phyloP scores from a whole-genome alignment of 83 land plant genomes.

The Isoetes engelmannii region DNA sequence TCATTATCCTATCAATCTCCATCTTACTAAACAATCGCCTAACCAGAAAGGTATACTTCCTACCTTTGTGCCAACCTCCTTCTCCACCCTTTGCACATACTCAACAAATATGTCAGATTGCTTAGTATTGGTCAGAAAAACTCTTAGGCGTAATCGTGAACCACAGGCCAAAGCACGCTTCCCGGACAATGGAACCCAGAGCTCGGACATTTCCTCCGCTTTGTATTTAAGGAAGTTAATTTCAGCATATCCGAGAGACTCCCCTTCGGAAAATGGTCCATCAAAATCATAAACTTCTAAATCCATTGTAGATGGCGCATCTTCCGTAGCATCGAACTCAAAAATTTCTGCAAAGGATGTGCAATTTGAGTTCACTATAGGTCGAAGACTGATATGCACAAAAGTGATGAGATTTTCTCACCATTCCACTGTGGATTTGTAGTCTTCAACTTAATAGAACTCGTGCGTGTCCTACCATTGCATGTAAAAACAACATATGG shows the following conservation, averaged over 20 bases:
- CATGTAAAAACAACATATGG: conserved; percentile 91
- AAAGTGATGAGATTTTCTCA: conserved; percentile 13
- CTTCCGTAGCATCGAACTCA: conserved; percentile 81
- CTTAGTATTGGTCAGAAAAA: conserved; percentile 54
- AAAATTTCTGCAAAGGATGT: conserved; percentile 48
- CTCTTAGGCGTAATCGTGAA: conserved; percentile 56
- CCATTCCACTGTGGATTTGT: conserved; percentile 81
- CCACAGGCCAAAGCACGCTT: conserved; percentile 51
- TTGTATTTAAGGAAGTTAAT: conserved; percentile 64
- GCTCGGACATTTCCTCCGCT: conserved; percentile 55
- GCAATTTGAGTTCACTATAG: conserved; percentile 1
- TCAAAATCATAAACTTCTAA: conserved; percentile 82
- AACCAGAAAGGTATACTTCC: no score
- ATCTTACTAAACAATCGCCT: no score
- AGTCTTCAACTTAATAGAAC: conserved; percentile 74
- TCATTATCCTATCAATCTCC: no score
- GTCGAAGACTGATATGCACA: not conserved
- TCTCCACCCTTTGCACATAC: conserved; percentile 59
- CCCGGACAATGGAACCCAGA: conserved; percentile 70
- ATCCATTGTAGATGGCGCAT: conserved; percentile 80
- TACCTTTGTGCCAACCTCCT: conserved; percentile 71
- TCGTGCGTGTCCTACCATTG: conserved; percentile 71
- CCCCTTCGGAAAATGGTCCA: conserved; percentile 68
- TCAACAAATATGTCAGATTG: conserved; percentile 48
- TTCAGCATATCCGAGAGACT: conserved; percentile 76